Evolutionary conservation across 2,329 filamentous ascomycete genomes (phyloP).

Genomic region (Sclerotinia sclerotiorum): DNA sequence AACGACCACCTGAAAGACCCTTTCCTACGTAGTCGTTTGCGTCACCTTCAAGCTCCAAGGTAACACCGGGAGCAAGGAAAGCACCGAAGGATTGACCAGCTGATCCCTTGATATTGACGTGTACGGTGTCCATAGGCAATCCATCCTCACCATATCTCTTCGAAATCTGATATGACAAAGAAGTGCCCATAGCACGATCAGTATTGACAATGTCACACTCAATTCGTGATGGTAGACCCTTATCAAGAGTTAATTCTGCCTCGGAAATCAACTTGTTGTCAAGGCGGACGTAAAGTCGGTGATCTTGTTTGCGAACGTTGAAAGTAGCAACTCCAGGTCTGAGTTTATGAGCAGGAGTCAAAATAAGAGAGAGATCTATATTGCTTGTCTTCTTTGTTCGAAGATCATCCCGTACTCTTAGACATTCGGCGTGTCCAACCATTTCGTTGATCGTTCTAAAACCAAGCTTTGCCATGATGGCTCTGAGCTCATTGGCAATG

Average conservation of each 20-base stretch:
- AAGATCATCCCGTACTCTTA: constrained; percentile 85
- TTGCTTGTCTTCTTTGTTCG: constrained; percentile 87
- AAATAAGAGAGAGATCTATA: constrained; percentile 86
- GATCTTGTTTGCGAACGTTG: constrained; percentile 97
- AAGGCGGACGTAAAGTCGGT: constrained; percentile 85
- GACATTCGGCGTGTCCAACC: constrained; percentile 86
- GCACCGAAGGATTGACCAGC: constrained; percentile 96
- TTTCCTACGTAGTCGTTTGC: constrained; percentile 97
- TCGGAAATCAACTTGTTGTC: constrained; percentile 98
- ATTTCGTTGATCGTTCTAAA: constrained; percentile 97
- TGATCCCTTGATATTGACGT: constrained; percentile 94
- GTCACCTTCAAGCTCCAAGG: constrained; percentile 92
- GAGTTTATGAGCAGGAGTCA: constrained; percentile 94
- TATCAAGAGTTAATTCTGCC: constrained; percentile 90
- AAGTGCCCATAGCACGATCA: constrained; percentile 89
- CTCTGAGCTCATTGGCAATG: constrained; percentile 89
- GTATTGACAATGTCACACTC: constrained; percentile 97
- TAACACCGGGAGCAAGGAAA: constrained; percentile 89
- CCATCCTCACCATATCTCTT: constrained; percentile 88
- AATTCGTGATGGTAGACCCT: constrained; percentile 87
- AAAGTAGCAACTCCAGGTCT: constrained; percentile 93
- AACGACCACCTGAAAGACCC: constrained; percentile 85
- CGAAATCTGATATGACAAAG: constrained; percentile 92
- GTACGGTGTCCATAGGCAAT: constrained; percentile 87
- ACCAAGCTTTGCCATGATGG: constrained; percentile 94